Evolutionary conservation across 768 basidiomycete species (phyloP).

Genomic region (Chalciporus sphaerocephalus): DNA sequence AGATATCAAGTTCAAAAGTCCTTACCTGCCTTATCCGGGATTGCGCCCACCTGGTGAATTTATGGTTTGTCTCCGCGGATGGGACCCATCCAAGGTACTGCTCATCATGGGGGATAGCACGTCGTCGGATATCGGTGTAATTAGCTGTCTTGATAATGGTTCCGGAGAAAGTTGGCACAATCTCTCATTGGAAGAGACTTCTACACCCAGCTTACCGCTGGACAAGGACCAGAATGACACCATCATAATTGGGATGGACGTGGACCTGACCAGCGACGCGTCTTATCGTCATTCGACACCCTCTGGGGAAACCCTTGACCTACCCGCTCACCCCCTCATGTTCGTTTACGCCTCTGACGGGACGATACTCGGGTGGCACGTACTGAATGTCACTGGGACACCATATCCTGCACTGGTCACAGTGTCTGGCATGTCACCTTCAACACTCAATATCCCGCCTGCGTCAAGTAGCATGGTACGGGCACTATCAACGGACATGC

Average conservation of each 20-base stretch:
- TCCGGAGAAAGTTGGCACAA: slow-evolving; percentile 40
- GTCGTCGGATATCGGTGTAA: slow-evolving; percentile 47
- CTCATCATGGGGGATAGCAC: slow-evolving; percentile 47
- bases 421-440: slow-evolving; percentile 8
- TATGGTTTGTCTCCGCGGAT: slow-evolving; percentile 36
- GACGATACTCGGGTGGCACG: slow-evolving; percentile 67
- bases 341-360: slow-evolving; percentile 79
- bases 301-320: slow-evolving; percentile 39
- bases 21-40: slow-evolving; percentile 43
- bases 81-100: slow-evolving; percentile 42
- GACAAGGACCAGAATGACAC: slow-evolving; percentile 70
- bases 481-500: slow-evolving; percentile 30
- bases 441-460: slow-evolving; percentile 3
- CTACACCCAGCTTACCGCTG: slow-evolving; percentile 58
- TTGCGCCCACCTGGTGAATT: slow-evolving; percentile 44
- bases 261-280: slow-evolving; percentile 57
- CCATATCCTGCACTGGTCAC: slow-evolving; percentile 56
- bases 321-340: slow-evolving; percentile 57
- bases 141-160: slow-evolving; percentile 32
- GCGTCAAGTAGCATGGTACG: slow-evolving; percentile 23
- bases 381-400: slow-evolving; percentile 50
- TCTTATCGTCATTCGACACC: slow-evolving; percentile 35
- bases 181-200: slow-evolving; percentile 46
- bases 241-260: slow-evolving; percentile 55
- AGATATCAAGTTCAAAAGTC: slow-evolving; percentile 37